Percentiles rank a stretch among this genome's conserved stretches.
These are phyloP conservation scores for Penicillium sp. DNA, from an alignment of 2,329 filamentous ascomycete species.

Conservation along the genomic window DNA sequence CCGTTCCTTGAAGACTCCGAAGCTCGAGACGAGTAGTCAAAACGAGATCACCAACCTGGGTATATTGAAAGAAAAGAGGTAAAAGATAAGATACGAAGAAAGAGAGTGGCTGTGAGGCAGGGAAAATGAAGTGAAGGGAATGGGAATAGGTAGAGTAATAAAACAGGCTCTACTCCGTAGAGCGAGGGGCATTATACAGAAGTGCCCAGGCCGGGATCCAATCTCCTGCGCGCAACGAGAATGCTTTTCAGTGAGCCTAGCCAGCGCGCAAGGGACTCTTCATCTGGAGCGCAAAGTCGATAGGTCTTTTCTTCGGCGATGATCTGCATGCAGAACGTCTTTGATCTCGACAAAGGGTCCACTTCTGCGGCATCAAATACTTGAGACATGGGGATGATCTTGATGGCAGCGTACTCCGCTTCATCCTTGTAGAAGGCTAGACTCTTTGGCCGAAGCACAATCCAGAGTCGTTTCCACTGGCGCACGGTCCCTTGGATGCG, in stretches of 20 bases:
- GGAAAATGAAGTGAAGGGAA: not conserved
- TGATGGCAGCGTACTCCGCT: slow-evolving; percentile 79
- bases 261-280: slow-evolving; percentile 79
- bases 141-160: not conserved
- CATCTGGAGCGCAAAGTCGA: slow-evolving; percentile 71
- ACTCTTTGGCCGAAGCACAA: slow-evolving; percentile 79
- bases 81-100: not conserved
- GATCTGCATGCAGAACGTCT: slow-evolving; percentile 83
- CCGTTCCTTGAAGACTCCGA: slow-evolving; percentile 6
- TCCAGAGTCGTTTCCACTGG: slow-evolving; percentile 95
- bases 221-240: slow-evolving; percentile 36
- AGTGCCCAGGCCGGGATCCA: slow-evolving; percentile 22
- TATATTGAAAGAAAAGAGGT: slow-evolving; percentile 20
- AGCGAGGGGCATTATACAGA: slow-evolving; percentile 1
- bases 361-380: slow-evolving; percentile 92
- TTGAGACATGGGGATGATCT: slow-evolving; percentile 72
- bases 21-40: slow-evolving; percentile 4
- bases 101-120: not conserved
- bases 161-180: not conserved
- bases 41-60: slow-evolving; percentile 15
- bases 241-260: slow-evolving; percentile 85
- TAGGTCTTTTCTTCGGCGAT: slow-evolving; percentile 89
- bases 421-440: slow-evolving; percentile 92
- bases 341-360: slow-evolving; percentile 79
- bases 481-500: slow-evolving; percentile 76